Conservation (phyloP, 352 stramenopile genomes). For the Globisporangium uncinulatum region DNA sequence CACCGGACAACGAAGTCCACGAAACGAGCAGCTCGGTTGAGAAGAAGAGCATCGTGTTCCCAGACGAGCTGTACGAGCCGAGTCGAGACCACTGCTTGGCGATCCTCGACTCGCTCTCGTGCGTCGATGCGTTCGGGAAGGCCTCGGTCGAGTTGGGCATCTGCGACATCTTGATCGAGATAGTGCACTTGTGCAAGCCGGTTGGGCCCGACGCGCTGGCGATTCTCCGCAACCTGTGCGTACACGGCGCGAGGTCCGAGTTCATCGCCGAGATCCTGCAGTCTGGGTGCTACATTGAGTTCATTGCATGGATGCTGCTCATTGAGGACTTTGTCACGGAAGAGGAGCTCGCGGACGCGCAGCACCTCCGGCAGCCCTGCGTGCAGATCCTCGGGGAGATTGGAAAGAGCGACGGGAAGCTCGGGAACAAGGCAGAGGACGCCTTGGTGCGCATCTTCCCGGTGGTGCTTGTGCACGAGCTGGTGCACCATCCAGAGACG, state of each 20-base stretch:
- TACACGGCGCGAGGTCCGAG: slow-evolving; percentile 31
- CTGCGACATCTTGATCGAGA: slow-evolving; percentile 75
- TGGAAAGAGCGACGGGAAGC: slow-evolving; percentile 27
- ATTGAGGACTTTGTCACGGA: slow-evolving; percentile 61
- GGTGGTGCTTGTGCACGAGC: slow-evolving; percentile 43
- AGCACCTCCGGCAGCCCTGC: slow-evolving; percentile 49
- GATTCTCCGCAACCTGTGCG: slow-evolving; percentile 68
- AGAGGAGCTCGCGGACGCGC: slow-evolving; percentile 47
- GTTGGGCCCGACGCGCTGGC: slow-evolving; percentile 44
- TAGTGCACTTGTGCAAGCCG: slow-evolving; percentile 53
- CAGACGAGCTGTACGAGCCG: slow-evolving; percentile 54
- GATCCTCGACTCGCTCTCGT: slow-evolving; percentile 51
- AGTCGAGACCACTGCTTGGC: slow-evolving; percentile 55
- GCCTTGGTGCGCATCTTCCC: slow-evolving; percentile 71
- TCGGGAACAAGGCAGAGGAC: slow-evolving; percentile 46
- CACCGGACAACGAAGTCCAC: slow-evolving; percentile 74
- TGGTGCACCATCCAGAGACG: slow-evolving; percentile 40
- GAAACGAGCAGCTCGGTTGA: slow-evolving; percentile 43
- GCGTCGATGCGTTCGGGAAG: slow-evolving; percentile 45
- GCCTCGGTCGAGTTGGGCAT: slow-evolving; percentile 51
- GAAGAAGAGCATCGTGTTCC: slow-evolving; percentile 46
- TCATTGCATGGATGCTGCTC: slow-evolving; percentile 68
- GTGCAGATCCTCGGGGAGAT: slow-evolving; percentile 67
- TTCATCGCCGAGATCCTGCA: slow-evolving; percentile 63
- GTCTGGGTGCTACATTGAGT: slow-evolving; percentile 69